Evolutionary conservation across 495 filamentous ascomycete species (phyloP), one percentile per base, ranked within the genome.

Genomic region (Lasiosphaeria miniovina): DNA sequence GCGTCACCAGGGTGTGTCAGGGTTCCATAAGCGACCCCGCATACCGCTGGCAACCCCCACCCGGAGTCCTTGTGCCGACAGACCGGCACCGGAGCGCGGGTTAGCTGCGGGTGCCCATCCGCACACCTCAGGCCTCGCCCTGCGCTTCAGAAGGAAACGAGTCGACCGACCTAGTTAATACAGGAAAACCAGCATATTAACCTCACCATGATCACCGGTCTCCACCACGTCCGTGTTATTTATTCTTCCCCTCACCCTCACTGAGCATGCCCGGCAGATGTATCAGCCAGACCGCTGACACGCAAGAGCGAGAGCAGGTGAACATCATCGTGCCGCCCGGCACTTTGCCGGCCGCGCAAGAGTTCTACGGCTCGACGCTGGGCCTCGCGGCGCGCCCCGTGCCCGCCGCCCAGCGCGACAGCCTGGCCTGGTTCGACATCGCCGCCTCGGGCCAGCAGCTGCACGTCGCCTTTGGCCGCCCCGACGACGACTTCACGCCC

Each of bases 391-490:
- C 77, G 4, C 72, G 76, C 0, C 69, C 79, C 4, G 84, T 86
- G 7, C 84, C 85, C 0, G 59, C 69, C 12, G 60, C 79, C 0
- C 82, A 84, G 55, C 73, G 64, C 36, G 81, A 75, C 2, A 77
- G 71, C 0, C 69, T 86, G 2, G 71, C 78, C 11, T 88, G 85
- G 83, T 86, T 86, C 73, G 77, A 88, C 60, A 82, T 87, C 52
- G 78, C 67, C 3, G 66, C 74, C 3, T 79, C 77, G 11, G 81
- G 83, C 4, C 84, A 88, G 63, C 85, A 88, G 66, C 68, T 88
- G 9, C 85, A 88, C 55, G 70, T 88, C 12, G 79, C 76, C 0
- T 76, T 79, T 46, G 81, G 80, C 0, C 50, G 67, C 2, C 6
- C 43, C 43, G 63, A 66, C 0, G 48, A 31, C 0, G 73, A 75